Base-by-base conservation (phyloP, 2,329 filamentous ascomycete genomes). In the Emmonsiellopsis sp. region DNA sequence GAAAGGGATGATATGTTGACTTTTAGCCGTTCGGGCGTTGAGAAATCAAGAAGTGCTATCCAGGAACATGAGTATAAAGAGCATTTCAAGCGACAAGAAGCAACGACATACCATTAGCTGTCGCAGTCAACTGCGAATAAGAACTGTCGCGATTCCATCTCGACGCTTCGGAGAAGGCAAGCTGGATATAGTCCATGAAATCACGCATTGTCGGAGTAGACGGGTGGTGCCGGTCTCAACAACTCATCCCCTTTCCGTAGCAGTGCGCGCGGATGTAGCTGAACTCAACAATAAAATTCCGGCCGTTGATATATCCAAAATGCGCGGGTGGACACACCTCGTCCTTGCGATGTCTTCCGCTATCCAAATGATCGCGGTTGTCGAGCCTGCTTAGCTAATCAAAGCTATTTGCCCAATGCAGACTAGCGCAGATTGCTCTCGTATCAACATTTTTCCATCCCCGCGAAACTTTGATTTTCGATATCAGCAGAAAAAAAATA, bases 101-200 rank as follows among this genome's bases (percentile, higher is more conserved):
- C 10, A 48, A 49, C 56, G 50, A 61, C 71, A 59, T 76, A 87
- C 86, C 87, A 75, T 89, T 82, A 47, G 88, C 83, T 3, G 89
- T 94, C 54, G 86, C 84, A 62, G 90, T 95, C 64, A 96, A 77
- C 59, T 85, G 83, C 61, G 88, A 85, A 74, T 96, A 96, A 56
- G 88, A 93, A 71, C 95, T 95, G 76, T 96, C 89, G 65, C 83
- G 79, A 67, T 91, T 87, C 91, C 91, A 96, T 68, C 86, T 81
- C 45, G 90, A 91, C 53, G 87, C 85, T 68, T 87, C 80, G 70
- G 89, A 88, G 74, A 95, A 96, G 64, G 88, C 87, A 73, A 86
- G 81, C 73, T 95, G 89, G 75, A 96, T 86, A 76, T 94, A 92
- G 74, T 95, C 90, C 88, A 96, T 95, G 77, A 95, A 96, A 74